Evolutionary conservation across 2,329 filamentous ascomycete genomes (phyloP).

Genomic region (Penicillium sp.): DNA sequence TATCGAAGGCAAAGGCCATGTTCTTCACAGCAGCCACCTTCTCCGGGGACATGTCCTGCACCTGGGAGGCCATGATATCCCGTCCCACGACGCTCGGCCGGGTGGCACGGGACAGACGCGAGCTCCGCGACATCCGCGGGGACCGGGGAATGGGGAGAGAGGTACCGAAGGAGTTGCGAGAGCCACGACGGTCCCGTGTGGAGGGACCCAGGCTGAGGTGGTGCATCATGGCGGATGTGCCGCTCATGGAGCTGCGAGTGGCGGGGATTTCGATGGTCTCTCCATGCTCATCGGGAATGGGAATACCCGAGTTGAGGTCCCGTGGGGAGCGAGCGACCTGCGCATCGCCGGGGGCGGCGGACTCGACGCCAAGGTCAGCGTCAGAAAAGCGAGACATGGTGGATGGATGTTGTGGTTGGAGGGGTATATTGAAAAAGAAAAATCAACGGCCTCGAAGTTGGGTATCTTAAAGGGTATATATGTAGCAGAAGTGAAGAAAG

Average conservation of each 20-base stretch:
- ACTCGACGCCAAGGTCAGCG: slow-evolving; percentile 52
- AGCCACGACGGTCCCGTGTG: slow-evolving; percentile 65
- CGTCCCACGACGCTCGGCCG: slow-evolving; percentile 56
- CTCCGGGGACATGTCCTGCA: slow-evolving; percentile 66
- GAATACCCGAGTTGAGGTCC: slow-evolving; percentile 22
- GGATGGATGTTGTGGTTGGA: slow-evolving; percentile 11
- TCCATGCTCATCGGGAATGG: slow-evolving; percentile 47
- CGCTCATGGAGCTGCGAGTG: slow-evolving; percentile 65
- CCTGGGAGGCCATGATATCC: slow-evolving; percentile 67
- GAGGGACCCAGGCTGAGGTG: slow-evolving; percentile 68
- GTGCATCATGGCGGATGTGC: slow-evolving; percentile 71
- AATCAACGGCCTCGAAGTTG: not conserved
- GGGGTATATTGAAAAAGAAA: not conserved
- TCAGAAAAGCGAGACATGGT: slow-evolving; percentile 64
- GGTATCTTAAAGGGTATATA: slow-evolving; percentile 5
- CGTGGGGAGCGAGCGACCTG: slow-evolving; percentile 26
- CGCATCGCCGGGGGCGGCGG: slow-evolving; percentile 12
- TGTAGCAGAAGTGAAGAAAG: not conserved
- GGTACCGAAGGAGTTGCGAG: slow-evolving; percentile 73
- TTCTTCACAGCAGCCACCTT: slow-evolving; percentile 72
- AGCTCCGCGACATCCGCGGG: slow-evolving; percentile 68
- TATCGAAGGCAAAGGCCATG: slow-evolving; percentile 74
- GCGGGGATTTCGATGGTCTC: slow-evolving; percentile 69
- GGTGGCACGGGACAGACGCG: slow-evolving; percentile 65
- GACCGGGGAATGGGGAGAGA: slow-evolving; percentile 72